Conservation (phyloP, 2,329 filamentous ascomycete species). For the Colletotrichum scovillei region DNA sequence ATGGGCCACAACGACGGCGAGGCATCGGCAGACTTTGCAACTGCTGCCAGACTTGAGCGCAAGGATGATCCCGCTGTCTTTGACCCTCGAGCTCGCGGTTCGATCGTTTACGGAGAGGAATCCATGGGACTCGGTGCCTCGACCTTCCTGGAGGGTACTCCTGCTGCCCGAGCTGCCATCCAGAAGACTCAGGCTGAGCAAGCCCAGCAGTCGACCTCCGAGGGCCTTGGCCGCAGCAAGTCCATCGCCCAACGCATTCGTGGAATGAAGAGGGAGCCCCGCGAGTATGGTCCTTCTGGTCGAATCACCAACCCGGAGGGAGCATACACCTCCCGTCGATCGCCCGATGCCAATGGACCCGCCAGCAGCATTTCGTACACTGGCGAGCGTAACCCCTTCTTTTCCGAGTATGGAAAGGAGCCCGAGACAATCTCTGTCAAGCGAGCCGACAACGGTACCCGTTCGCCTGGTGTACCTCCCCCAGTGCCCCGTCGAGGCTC, state of each 20-base stretch:
- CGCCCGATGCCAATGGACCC: slow-evolving; percentile 50
- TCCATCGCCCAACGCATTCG: slow-evolving; percentile 93
- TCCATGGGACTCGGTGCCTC: slow-evolving; percentile 89
- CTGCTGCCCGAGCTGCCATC: slow-evolving; percentile 84
- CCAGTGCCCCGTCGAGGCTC: slow-evolving; percentile 53
- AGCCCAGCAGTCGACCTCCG: slow-evolving; percentile 63
- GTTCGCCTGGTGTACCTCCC: slow-evolving; percentile 69
- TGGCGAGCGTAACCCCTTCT: slow-evolving; percentile 80
- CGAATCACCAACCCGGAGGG: slow-evolving; percentile 69
- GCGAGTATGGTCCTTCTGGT: slow-evolving; percentile 68
- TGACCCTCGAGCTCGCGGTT: slow-evolving; percentile 74
- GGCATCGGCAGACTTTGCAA: slow-evolving; percentile 83
- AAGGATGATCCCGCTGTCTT: slow-evolving; percentile 64
- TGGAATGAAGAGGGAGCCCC: slow-evolving; percentile 79
- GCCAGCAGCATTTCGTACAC: slow-evolving; percentile 47
- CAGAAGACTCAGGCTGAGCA: slow-evolving; percentile 79
- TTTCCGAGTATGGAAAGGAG: slow-evolving; percentile 77
- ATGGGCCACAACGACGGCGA: slow-evolving; percentile 85
- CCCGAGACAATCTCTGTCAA: slow-evolving; percentile 63
- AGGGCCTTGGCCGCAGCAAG: slow-evolving; percentile 87
- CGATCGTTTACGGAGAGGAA: slow-evolving; percentile 86
- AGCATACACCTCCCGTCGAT: slow-evolving; percentile 52
- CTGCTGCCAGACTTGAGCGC: slow-evolving; percentile 41
- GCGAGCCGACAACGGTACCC: slow-evolving; percentile 49
- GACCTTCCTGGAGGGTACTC: slow-evolving; percentile 94